phyloP scores from a whole-genome alignment of 108 stramenopile species.

The Aurantiochytrium sp. region DNA sequence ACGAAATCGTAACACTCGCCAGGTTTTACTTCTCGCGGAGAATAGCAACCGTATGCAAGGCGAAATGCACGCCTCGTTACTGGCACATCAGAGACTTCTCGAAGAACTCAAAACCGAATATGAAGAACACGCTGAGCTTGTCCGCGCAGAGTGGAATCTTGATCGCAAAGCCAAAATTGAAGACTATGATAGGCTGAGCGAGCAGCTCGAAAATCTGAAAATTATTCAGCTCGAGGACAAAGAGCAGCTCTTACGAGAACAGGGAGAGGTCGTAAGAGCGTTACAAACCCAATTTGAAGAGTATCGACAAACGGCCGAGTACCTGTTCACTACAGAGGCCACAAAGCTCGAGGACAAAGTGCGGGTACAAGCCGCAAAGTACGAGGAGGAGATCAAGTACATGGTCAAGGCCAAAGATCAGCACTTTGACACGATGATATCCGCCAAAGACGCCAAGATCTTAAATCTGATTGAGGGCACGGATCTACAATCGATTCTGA shows the following conservation, averaged over 20 bases:
- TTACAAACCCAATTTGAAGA: background rate
- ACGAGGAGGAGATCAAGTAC: constrained; percentile 14
- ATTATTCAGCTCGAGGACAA: constrained; percentile 14
- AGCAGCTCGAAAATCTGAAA: background rate
- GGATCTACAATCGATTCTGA: background rate
- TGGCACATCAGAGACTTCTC: background rate
- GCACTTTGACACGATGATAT: constrained; percentile 6
- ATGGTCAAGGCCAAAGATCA: constrained; percentile 12
- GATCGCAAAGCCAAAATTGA: background rate
- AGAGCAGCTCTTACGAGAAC: background rate
- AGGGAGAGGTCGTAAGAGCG: background rate
- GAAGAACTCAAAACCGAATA: background rate
- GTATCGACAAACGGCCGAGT: constrained; percentile 7
- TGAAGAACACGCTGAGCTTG: background rate
- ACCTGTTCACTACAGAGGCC: background rate
- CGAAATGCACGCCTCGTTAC: background rate
- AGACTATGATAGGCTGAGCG: background rate
- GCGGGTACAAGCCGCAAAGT: background rate
- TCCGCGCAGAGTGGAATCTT: constrained; percentile 7
- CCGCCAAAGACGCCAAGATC: background rate
- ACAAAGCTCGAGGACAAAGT: background rate
- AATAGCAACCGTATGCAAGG: background rate
- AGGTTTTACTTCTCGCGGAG: background rate
- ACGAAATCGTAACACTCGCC: background rate
- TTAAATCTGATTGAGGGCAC: background rate